Base-by-base conservation (phyloP, 352 stramenopile species). In the Thalassiosira livingstoniorum region DNA sequence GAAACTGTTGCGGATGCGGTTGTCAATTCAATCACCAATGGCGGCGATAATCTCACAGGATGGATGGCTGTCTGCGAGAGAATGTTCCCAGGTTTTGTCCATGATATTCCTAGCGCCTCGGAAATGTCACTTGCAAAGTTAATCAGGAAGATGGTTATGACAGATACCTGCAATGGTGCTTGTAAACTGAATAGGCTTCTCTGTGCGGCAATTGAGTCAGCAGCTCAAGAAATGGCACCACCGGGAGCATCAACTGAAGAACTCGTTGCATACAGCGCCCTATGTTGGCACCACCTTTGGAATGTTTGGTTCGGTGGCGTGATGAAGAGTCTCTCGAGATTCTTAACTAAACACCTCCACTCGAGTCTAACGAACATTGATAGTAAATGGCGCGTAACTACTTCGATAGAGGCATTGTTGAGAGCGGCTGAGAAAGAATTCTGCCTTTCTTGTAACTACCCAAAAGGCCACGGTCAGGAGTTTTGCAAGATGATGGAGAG, bases 221-320 rank as follows among this genome's bases (percentile, higher is more conserved):
- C 62, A 37, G 54, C 37, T n/a, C 7, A 23, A 15, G 68, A 68
- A 31, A 7, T 47, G 2, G 4, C 10, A 25, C 29, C 29, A 4
- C 58, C 57, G 39, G 21, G 23, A 34, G 25, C 58, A 4, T 51
- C 29, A 45, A 27, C 60, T 32, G 39, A 58, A 25, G 45, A 67
- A 32, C 13, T 72, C n/a, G 63, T 58, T 63, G 45, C 65, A 31
- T 47, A 29, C 31, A 25, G 5, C 13, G 27, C 37, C 43, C 60
- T 72, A 60, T 79, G 71, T 55, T 65, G 61, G 42, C 42, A 72
- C 43, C 71, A 72, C 35, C 34, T 79, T 23, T 25, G 34, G 13
- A 79, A 72, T 72, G 43, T 79, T 43, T 79, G 71, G 71, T 29
- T 78, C 51, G 60, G 45, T 4, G 57, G 43, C 13, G 29, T 78